Conservation (phyloP, 441 rosid genomes). For the Pelargonium fulgidum region DNA sequence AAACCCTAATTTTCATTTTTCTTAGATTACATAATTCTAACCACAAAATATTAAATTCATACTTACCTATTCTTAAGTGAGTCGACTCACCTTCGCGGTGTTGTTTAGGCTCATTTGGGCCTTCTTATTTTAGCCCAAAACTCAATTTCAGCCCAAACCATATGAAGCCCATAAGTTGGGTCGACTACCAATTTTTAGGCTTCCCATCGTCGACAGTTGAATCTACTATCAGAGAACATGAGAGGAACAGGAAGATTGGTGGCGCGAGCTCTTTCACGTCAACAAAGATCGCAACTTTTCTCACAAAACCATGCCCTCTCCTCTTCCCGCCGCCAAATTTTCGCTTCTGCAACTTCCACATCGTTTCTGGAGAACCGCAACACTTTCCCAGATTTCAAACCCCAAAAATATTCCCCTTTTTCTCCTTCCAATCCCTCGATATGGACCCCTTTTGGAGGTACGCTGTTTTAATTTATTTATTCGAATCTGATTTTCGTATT, state of each 20-base stretch:
- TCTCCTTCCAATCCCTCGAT: constrained; percentile 20
- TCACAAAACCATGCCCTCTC: constrained; percentile 15
- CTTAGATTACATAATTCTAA: no score
- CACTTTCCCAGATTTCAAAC: constrained; percentile 13
- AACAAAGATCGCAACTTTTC: constrained; percentile 11
- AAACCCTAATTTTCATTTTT: no score
- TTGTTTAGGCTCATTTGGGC: no score
- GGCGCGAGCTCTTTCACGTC: constrained; percentile 18
- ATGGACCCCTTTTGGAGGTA: constrained; percentile 46
- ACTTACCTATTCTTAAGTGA: no score
- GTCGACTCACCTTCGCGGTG: no score
- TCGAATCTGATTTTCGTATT: not conserved
- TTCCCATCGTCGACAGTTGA: no score
- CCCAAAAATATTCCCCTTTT: constrained; percentile 23
- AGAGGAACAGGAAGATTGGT: not conserved
- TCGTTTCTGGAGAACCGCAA: constrained; percentile 17
- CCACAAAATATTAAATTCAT: no score
- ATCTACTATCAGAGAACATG: not conserved
- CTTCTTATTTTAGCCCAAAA: no score
- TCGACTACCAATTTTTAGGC: no score
- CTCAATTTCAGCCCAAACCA: no score
- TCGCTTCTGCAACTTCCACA: constrained; percentile 22
- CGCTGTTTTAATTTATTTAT: constrained; percentile 8
- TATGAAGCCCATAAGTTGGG: no score
- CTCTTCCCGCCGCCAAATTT: constrained; percentile 31